These are phyloP conservation scores for Fimicolochytrium jonesii DNA, from an alignment of 192 early-diverging fungal species.

Conservation along the genomic window DNA sequence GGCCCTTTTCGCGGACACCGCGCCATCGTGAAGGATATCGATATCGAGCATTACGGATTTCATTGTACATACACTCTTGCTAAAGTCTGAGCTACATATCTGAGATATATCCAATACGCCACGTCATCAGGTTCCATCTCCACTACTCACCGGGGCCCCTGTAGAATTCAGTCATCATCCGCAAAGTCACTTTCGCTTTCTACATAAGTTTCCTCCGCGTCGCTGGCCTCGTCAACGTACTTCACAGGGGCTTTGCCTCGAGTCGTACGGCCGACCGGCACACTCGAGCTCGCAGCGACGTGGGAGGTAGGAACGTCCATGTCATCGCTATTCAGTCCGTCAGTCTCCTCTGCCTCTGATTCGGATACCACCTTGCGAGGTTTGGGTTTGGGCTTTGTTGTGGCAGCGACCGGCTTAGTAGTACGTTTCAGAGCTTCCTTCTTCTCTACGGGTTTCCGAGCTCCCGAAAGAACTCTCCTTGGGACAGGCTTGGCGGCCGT, in stretches of 20 bases:
- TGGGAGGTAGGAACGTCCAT: background rate
- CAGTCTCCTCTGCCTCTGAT: background rate
- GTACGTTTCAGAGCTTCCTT: background rate
- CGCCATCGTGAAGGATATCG: too few species aligned
- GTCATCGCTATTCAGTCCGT: too few species aligned
- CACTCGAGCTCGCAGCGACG: background rate
- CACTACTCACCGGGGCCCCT: too few species aligned
- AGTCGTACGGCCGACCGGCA: background rate
- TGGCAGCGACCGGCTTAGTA: background rate
- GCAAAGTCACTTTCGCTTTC: constrained; percentile 5
- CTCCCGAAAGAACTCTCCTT: constrained; percentile 11
- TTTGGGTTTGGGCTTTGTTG: background rate
- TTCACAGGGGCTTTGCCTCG: constrained; percentile 18
- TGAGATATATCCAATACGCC: too few species aligned
- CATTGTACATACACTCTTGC: too few species aligned
- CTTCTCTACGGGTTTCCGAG: too few species aligned
- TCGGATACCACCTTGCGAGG: background rate
- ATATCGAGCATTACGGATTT: too few species aligned
- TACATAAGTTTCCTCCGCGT: constrained; percentile 4
- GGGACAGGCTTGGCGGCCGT: background rate
- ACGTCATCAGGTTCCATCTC: too few species aligned
- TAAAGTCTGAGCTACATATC: too few species aligned
- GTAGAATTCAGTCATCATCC: background rate
- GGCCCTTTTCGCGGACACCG: constrained; percentile 27
- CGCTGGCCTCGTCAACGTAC: constrained; percentile 8